Base-by-base conservation (phyloP, 371 early-diverging fungal genomes). In the Homolaphlyctis polyrhiza region DNA sequence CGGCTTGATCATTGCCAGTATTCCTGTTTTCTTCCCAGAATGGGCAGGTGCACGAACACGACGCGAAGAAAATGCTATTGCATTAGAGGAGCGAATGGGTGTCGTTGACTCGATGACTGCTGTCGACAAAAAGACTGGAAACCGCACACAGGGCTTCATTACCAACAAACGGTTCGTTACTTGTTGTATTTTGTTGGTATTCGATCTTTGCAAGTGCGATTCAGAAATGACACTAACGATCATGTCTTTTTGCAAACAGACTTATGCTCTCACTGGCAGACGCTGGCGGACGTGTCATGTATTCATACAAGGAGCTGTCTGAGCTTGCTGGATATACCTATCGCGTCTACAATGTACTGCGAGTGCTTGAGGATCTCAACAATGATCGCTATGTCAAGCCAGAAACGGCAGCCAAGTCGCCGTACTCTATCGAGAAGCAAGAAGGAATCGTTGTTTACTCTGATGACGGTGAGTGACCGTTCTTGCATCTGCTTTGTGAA, bases 241-340 rank as follows among this genome's bases (percentile, higher is more conserved):
- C 60, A 60, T n/a, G n/a, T n/a, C n/a, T n/a, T n/a, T n/a, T n/a
- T n/a, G n/a, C 8, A 28, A 1, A 18, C 57, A 73, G 72, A 60
- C 60, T 73, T 50, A 86, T 94, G 86, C 80, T 92, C 66, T 86
- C 87, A 2, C 76, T 91, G 34, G 91, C 92, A 0, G 94, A 94
- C 77, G 94, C 94, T 21, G 91, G 91, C 72, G 94, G 94, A 34
- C 86, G 94, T 58, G 86, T 94, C 80, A 91, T 94, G 91, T 92
- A 90, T 70, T 64, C 67, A 6, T 92, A 92, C 81, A 92, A 93
- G 71, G 93, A 94, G 71, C 76, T 92, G 47, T 86, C 88, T 11
- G 92, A 94, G 72, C 79, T 93, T 35, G 91, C 95, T 30, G 97
- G 98, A 29, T 95, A 92, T 71, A 94, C 96, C 1, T 68, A 58